These are phyloP conservation scores for Xylaria multiplex DNA, from an alignment of 2,329 filamentous ascomycete species.

Conservation along the genomic window DNA sequence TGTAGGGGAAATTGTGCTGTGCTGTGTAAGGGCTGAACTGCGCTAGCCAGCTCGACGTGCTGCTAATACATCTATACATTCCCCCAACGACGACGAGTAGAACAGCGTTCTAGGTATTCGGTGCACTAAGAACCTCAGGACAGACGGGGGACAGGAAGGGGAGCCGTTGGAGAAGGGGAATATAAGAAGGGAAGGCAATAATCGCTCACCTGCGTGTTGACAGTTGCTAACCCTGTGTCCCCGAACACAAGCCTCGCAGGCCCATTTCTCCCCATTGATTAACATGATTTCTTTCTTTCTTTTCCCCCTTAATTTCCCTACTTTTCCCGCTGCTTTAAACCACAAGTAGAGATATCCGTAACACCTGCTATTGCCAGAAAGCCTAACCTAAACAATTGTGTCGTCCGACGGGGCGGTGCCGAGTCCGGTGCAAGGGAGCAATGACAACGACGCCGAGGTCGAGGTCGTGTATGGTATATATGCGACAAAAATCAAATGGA, in stretches of 20 bases:
- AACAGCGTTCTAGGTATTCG: conserved; percentile 1
- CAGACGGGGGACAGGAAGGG: conserved; percentile 12
- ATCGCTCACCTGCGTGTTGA: conserved; percentile 84
- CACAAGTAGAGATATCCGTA: neutral
- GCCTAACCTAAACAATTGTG: neutral
- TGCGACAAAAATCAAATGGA: neutral
- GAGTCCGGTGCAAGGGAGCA: conserved; percentile 11
- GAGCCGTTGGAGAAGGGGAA: conserved; percentile 24
- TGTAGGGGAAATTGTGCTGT: conserved; percentile 3
- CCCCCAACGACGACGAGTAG: conserved; percentile 4
- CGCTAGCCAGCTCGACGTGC: conserved; percentile 16
- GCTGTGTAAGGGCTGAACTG: conserved; percentile 16
- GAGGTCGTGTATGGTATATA: conserved; percentile 3
- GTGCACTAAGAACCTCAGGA: conserved; percentile 26
- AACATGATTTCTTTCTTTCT: conserved; percentile 65
- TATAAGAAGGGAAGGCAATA: conserved; percentile 32
- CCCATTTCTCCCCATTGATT: conserved; percentile 96
- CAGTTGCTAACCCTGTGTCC: conserved; percentile 99
- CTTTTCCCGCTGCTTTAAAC: conserved; percentile 12
- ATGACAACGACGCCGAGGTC: neutral
- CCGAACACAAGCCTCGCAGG: conserved; percentile 97
- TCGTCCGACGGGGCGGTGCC: conserved; percentile 4
- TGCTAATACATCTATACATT: neutral
- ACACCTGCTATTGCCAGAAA: conserved; percentile 16
- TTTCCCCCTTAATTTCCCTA: neutral